phyloP scores from a whole-genome alignment of 345 rosid species.

The Orychophragmus violaceus region DNA sequence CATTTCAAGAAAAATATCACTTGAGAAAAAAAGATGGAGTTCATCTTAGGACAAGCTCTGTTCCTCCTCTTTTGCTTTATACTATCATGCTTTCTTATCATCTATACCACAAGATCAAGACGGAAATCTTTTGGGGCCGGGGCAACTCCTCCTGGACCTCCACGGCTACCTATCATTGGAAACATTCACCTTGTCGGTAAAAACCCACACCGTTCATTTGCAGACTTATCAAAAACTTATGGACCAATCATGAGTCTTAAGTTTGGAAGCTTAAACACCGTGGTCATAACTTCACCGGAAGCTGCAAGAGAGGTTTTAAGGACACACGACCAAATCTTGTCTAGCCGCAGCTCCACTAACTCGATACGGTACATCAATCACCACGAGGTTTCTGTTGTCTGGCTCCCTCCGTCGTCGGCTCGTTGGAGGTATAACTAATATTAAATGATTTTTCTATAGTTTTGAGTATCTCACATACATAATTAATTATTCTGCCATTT shows the following conservation, averaged over 20 bases:
- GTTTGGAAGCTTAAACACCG: slow-evolving; percentile 14
- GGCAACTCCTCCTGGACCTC: slow-evolving; percentile 29
- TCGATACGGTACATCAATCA: slow-evolving; percentile 9
- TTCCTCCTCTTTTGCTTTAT: slow-evolving; percentile 3
- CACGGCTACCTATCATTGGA: slow-evolving; percentile 34
- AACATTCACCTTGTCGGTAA: slow-evolving; percentile 37
- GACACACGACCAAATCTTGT: slow-evolving; percentile 31
- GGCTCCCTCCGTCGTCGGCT: slow-evolving; percentile 24
- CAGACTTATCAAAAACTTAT: slow-evolving; percentile 30
- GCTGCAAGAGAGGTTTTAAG: slow-evolving; percentile 26
- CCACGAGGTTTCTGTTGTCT: slow-evolving; percentile 18
- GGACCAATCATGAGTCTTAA: slow-evolving; percentile 45
- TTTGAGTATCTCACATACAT: background rate
- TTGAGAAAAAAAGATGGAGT: background rate
- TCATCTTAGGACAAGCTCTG: background rate
- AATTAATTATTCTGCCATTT: too few species aligned
- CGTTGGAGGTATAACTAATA: slow-evolving; percentile 32
- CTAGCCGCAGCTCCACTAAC: slow-evolving; percentile 13
- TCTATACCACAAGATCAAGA: background rate
- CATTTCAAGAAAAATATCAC: background rate
- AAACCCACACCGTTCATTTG: slow-evolving; percentile 33
- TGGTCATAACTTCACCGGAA: slow-evolving; percentile 21
- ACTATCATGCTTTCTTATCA: slow-evolving; percentile 8
- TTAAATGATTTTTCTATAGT: too few species aligned
- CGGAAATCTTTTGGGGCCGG: background rate